A percentile compares a stretch with the other conserved stretches of the same genome.
Conservation (phyloP, 176 grass and related monocot genomes). For the Cenchrus americanus region DNA sequence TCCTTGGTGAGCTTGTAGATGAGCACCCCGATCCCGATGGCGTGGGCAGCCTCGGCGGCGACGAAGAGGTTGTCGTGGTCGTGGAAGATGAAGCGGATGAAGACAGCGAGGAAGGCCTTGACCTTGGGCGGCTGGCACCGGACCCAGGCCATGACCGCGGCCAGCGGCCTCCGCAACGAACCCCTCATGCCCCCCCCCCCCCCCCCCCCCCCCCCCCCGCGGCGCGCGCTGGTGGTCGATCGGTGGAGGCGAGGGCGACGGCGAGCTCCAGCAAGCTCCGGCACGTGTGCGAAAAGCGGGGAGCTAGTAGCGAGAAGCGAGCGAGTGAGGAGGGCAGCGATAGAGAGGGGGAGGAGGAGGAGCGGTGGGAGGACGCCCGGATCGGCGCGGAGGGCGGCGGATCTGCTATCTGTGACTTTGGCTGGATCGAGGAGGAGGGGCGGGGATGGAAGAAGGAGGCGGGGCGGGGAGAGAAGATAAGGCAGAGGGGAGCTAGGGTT, state of each 20-base stretch:
- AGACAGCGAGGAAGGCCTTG: constrained; percentile 94
- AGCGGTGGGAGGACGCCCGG: no score
- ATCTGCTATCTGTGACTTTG: no score
- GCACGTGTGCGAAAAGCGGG: background rate
- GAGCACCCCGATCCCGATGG: constrained; percentile 77
- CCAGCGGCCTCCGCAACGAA: constrained; percentile 58
- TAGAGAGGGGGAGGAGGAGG: no score
- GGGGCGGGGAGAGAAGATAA: no score
- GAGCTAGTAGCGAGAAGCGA: no score
- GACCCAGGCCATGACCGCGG: constrained; percentile 59
- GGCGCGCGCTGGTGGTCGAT: constrained; percentile 34
- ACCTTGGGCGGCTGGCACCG: constrained; percentile 92
- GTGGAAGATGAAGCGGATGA: constrained; percentile 94
- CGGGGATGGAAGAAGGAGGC: no score
- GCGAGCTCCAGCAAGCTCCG: background rate
- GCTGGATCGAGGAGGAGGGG: no score
- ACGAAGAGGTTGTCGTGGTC: constrained; percentile 99
- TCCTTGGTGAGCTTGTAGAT: constrained; percentile 99
- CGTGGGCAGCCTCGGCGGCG: constrained; percentile 89
- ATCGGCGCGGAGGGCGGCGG: no score
- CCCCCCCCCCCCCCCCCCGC: no score
- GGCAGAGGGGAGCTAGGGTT: no score
- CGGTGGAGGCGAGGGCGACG: background rate
- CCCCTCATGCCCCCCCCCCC: constrained; percentile 60
- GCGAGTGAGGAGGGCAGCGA: no score